Percentiles rank a stretch among this genome's conserved stretches.
phyloP scores from a whole-genome alignment of 2,329 filamentous ascomycete species.

The Aspergillus floridensis region DNA sequence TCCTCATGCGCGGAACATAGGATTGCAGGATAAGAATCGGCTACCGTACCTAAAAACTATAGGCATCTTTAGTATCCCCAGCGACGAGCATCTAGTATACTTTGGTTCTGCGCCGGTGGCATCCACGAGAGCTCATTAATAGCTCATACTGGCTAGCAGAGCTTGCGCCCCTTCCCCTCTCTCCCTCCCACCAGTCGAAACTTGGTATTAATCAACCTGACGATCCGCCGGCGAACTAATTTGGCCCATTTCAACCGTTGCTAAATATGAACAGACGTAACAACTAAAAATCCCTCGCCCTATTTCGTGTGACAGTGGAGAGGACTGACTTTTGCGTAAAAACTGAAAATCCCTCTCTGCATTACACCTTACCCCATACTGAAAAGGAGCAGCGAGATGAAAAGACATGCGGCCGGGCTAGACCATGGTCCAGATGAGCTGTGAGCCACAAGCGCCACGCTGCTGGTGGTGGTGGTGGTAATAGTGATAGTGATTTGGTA shows the following conservation, averaged over 20 bases:
- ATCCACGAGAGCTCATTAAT: not conserved
- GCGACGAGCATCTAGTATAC: not conserved
- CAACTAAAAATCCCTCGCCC: not conserved
- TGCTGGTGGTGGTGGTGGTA: not conserved
- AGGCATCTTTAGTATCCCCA: not conserved
- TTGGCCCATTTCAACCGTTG: constrained; percentile 10
- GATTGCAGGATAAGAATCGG: not conserved
- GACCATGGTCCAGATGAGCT: constrained; percentile 20
- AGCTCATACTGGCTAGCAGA: not conserved
- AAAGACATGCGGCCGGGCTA: constrained; percentile 13
- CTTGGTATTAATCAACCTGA: not conserved
- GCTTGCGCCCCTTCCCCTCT: too few relatives aligned
- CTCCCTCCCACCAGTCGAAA: not conserved
- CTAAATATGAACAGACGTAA: not conserved
- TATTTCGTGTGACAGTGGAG: not conserved
- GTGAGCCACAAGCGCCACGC: constrained; percentile 16
- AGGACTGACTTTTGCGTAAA: not conserved
- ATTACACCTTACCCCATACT: not conserved
- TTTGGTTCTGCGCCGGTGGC: not conserved
- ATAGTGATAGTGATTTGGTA: not conserved
- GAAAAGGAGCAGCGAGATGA: not conserved
- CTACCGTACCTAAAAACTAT: not conserved
- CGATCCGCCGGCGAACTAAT: not conserved
- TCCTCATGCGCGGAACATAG: not conserved
- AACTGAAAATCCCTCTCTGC: constrained; percentile 17